Conservation (phyloP, 768 basidiomycete genomes). For the Multifurca ochricompacta region DNA sequence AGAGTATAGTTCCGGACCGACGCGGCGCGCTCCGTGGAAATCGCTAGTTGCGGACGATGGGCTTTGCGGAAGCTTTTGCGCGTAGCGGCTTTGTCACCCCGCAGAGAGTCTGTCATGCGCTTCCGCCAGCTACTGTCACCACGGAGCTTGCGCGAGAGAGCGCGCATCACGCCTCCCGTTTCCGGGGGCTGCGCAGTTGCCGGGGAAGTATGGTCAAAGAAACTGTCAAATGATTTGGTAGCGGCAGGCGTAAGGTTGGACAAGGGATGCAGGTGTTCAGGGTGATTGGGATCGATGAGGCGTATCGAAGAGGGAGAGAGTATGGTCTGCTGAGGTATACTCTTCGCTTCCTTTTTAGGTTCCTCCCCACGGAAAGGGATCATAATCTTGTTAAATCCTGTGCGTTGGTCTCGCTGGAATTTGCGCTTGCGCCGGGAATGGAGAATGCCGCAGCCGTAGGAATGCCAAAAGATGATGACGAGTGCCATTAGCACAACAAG, state of each 20-base stretch:
- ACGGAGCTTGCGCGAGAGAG: constrained; percentile 23
- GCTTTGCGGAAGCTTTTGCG: constrained; percentile 16
- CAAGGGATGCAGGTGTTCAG: constrained; percentile 24
- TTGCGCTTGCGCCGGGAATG: constrained; percentile 39
- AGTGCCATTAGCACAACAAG: constrained; percentile 78
- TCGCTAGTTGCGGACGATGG: constrained; percentile 29
- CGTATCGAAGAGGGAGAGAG: background rate
- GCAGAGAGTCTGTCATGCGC: constrained; percentile 18
- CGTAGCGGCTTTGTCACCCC: constrained; percentile 20
- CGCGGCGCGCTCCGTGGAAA: constrained; percentile 38
- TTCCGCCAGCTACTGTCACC: constrained; percentile 11
- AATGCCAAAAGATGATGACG: constrained; percentile 62
- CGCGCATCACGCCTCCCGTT: background rate
- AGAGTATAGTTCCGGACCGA: constrained; percentile 23
- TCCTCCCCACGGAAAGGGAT: constrained; percentile 21
- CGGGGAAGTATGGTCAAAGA: constrained; percentile 31
- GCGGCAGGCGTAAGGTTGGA: constrained; percentile 26
- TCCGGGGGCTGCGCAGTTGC: constrained; percentile 13
- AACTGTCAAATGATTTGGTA: constrained; percentile 40
- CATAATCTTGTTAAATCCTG: constrained; percentile 22
- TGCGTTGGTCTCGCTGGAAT: constrained; percentile 22
- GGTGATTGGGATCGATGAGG: constrained; percentile 42
- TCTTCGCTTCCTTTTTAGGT: constrained; percentile 11
- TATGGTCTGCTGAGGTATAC: constrained; percentile 28
- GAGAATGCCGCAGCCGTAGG: constrained; percentile 40